phyloP scores from a whole-genome alignment of 192 early-diverging fungal species.

The Backusella tuberculispora region DNA sequence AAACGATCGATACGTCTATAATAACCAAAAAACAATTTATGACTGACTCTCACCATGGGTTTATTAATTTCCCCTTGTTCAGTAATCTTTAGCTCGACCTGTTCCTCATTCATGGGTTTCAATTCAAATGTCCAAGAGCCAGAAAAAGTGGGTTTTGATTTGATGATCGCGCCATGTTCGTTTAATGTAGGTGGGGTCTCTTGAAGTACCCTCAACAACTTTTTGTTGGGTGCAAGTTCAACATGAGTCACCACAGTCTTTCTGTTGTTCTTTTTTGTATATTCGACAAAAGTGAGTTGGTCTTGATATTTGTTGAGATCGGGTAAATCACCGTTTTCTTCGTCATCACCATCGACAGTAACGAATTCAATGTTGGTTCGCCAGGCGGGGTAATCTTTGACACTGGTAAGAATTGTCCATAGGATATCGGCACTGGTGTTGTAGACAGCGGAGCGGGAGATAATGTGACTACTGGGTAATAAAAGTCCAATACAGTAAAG shows the following conservation, averaged over 20 bases:
- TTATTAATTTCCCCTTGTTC: constrained; percentile 40
- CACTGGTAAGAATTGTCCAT: constrained; percentile 33
- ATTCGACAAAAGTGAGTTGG: constrained; percentile 28
- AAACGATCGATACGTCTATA: constrained; percentile 42
- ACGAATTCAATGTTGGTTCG: constrained; percentile 24
- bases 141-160: constrained; percentile 28
- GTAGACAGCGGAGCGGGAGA: constrained; percentile 22
- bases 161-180: background rate
- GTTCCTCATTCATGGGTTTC: background rate
- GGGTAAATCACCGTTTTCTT: background rate
- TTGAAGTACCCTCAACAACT: constrained; percentile 26
- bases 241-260: constrained; percentile 28
- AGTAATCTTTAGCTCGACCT: constrained; percentile 29
- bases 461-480: constrained; percentile 31
- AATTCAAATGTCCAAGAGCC: constrained; percentile 42
- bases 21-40: constrained; percentile 37
- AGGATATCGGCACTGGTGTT: constrained; percentile 23
- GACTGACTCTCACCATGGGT: constrained; percentile 35
- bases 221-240: constrained; percentile 21
- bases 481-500: constrained; percentile 34
- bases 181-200: constrained; percentile 19
- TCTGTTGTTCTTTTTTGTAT: constrained; percentile 25
- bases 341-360: background rate
- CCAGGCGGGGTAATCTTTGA: constrained; percentile 32
- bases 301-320: constrained; percentile 16